Conservation (phyloP, 345 rosid genomes). For the Murraya koenigii region DNA sequence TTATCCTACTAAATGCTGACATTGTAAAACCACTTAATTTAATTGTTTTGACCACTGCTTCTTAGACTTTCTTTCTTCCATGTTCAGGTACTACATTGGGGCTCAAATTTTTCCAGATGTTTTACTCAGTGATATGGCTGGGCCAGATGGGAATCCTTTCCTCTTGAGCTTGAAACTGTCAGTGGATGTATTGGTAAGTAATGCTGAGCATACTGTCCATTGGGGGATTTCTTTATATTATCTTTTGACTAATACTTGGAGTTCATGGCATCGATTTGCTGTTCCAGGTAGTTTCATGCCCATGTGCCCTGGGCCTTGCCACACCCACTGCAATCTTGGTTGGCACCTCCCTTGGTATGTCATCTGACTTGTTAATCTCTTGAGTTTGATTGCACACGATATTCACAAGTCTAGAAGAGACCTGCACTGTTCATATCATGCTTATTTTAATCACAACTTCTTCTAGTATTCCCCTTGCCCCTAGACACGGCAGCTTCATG, state of each 20-base stretch:
- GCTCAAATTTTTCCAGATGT: constrained; percentile 88
- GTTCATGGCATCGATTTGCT: constrained; percentile 10
- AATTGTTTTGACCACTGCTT: not conserved
- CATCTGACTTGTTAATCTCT: constrained; percentile 23
- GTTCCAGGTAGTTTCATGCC: constrained; percentile 93
- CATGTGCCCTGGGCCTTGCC: constrained; percentile 97
- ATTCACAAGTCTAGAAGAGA: not conserved
- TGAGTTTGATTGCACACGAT: not conserved
- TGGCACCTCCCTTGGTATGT: constrained; percentile 92
- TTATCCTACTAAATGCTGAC: not conserved
- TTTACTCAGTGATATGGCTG: constrained; percentile 92
- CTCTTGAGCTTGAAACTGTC: constrained; percentile 93
- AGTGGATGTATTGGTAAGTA: constrained; percentile 93
- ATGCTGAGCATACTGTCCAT: not conserved
- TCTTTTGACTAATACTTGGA: not conserved
- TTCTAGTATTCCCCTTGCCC: not conserved
- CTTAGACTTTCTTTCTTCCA: constrained; percentile 9
- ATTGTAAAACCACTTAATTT: not conserved
- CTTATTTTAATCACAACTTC: not conserved
- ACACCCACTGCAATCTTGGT: constrained; percentile 96
- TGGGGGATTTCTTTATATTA: not conserved
- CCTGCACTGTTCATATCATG: not conserved
- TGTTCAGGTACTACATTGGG: constrained; percentile 80
- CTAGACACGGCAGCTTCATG: not conserved
- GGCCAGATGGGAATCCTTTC: constrained; percentile 83